Evolutionary conservation across 345 rosid species (phyloP).

Genomic region (sweet orange (Citrus sinensis)): DNA sequence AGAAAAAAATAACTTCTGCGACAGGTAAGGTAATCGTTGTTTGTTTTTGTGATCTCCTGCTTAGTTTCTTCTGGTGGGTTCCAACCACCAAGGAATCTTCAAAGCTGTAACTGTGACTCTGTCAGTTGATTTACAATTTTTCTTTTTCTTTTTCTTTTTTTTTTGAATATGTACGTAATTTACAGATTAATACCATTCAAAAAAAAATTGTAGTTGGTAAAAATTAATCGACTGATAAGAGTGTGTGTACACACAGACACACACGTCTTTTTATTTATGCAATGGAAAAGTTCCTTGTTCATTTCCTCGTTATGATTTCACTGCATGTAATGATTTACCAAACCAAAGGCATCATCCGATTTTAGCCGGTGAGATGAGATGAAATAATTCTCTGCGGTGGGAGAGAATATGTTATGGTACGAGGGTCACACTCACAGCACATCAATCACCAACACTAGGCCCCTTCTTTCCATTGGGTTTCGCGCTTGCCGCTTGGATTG

Average conservation of each 20-base stretch:
- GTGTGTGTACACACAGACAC: too few species aligned
- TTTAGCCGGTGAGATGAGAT: not conserved
- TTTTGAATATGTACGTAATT: not conserved
- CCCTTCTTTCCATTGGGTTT: not conserved
- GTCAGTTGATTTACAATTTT: not conserved
- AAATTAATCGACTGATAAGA: not conserved
- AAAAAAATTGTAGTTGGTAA: too few species aligned
- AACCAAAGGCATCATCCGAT: not conserved
- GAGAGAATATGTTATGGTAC: not conserved
- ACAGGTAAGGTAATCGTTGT: not conserved
- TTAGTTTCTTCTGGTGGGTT: not conserved
- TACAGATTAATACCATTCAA: not conserved
- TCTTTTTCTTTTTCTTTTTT: too few species aligned
- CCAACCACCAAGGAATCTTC: slow-evolving; percentile 10
- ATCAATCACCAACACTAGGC: not conserved
- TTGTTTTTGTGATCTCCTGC: not conserved
- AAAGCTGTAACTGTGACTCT: not conserved
- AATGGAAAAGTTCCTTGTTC: too few species aligned
- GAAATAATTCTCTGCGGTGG: not conserved
- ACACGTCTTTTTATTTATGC: too few species aligned
- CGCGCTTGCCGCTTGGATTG: not conserved
- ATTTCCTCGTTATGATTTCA: not conserved
- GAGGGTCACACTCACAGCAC: not conserved
- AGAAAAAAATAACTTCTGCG: not conserved
- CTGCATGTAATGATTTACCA: not conserved